phyloP scores from a whole-genome alignment of 768 basidiomycete species.

The Phylloporus sp. region DNA sequence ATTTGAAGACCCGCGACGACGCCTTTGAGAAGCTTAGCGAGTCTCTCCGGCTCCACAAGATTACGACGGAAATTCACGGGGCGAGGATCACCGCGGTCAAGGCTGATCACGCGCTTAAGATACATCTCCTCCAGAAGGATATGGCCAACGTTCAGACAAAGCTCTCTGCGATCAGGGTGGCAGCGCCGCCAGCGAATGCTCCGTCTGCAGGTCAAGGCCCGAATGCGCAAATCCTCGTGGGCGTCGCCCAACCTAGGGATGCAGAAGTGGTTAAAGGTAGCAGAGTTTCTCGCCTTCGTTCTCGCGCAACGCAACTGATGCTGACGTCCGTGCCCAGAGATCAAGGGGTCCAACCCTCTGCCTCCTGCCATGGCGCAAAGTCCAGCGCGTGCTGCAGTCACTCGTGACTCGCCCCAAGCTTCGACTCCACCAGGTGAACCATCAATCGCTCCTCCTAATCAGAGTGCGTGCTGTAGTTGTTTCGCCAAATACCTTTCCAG shows the following conservation, averaged over 20 bases:
- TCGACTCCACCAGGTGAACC: neutral
- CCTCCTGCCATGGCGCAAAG: neutral
- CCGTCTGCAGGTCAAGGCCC: neutral
- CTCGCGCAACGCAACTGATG: neutral
- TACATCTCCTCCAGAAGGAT: slow-evolving; percentile 14
- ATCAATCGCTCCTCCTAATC: neutral
- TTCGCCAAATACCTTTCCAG: neutral
- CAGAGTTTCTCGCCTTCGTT: neutral
- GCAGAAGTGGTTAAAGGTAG: slow-evolving; percentile 7
- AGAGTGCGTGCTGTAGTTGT: slow-evolving; percentile 4
- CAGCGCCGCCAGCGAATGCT: neutral
- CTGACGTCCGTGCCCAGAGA: neutral
- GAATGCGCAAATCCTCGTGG: neutral
- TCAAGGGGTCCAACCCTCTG: neutral
- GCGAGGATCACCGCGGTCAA: slow-evolving; percentile 12
- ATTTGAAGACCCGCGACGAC: slow-evolving; percentile 7
- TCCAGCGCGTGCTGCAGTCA: neutral
- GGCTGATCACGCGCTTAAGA: slow-evolving; percentile 16
- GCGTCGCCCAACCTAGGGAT: neutral
- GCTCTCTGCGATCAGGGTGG: slow-evolving; percentile 8
- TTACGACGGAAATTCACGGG: slow-evolving; percentile 11
- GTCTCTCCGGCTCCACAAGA: slow-evolving; percentile 1
- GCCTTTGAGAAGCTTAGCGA: slow-evolving; percentile 1
- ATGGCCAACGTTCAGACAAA: slow-evolving; percentile 7
- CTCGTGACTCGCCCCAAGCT: neutral